A percentile compares a stretch with the other conserved stretches of the same genome.
These are phyloP conservation scores for Chrysoporthe cubensis DNA, from an alignment of 2,329 filamentous ascomycete species.

Conservation along the genomic window DNA sequence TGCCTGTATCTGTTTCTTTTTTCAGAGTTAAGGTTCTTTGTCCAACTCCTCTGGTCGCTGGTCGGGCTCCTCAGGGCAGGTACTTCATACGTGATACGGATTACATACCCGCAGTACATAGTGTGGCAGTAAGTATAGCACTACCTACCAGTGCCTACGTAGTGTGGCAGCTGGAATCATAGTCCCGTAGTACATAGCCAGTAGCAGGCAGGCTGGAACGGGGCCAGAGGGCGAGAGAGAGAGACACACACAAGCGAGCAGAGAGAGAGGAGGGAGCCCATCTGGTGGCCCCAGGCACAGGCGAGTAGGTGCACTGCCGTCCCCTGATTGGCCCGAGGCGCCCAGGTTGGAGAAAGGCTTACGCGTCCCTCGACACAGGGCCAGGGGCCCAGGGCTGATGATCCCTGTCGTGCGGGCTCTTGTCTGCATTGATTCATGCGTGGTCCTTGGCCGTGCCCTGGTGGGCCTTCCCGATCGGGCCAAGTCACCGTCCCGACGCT, in stretches of 20 bases:
- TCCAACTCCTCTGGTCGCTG: neutral
- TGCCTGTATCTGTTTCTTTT: no score
- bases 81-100: neutral
- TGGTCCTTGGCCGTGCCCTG: neutral
- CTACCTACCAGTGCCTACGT: neutral
- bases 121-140: neutral
- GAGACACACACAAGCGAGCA: neutral
- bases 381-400: neutral
- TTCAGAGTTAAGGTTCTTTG: constrained; percentile 4
- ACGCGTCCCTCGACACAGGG: constrained; percentile 17
- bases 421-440: constrained; percentile 10
- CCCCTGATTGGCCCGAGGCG: neutral
- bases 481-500: constrained; percentile 11
- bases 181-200: no score
- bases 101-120: neutral
- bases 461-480: constrained; percentile 17
- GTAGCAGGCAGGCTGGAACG: no score
- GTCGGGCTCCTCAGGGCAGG: no score
- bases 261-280: constrained; percentile 1
- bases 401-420: constrained; percentile 8
- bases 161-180: neutral
- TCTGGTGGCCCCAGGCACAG: constrained; percentile 5
- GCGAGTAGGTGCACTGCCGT: constrained; percentile 10
- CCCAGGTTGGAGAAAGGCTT: constrained; percentile 12
- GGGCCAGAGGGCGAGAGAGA: neutral